Evolutionary conservation across 345 rosid species (phyloP), one percentile per base, ranked within the genome.

Genomic region (Eucalyptus guilfoylei): DNA sequence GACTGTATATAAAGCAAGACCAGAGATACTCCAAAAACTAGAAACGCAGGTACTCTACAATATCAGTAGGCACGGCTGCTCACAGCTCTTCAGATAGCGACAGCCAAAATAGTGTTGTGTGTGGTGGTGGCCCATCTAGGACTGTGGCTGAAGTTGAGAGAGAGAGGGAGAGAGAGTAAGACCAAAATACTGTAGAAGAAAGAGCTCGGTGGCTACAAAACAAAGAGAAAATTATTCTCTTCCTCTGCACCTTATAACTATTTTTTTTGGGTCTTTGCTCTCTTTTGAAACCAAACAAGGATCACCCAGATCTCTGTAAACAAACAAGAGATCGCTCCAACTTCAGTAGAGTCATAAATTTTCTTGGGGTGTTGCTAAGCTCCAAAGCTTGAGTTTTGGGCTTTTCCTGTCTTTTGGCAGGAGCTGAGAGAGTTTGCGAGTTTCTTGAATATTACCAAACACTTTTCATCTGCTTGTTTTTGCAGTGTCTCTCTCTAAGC

Each of bases 381-480:
- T 94, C 88, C 87, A 93, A 93, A 92, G 89, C 89, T 92, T 91
- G 64, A 87, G 87, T 89, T 90, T 92, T 91, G 92, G 90, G 89
- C 90, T 90, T 92, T 93, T 92, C 94, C 94, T 94, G 95, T 96
- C 96, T 93, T 95, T 93, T 96, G 95, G 95, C 95, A 88, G 92
- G 26, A 86, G 93, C 91, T 89, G 94, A 62, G 93, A 90, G 91
- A 91, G 92, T 26, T 88, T 88, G 89, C 92, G 91, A 88, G 83
- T 87, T 87, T 94, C 87, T 91, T 90, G 92, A 93, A 93, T 95
- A 91, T 93, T 88, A 90, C 92, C 94, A 88, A 93, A 88, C 55
- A 88, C 90, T 89, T 88, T 88, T 90, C 89, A 94, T 92, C 94
- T 88, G 92, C 86, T 95, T 95, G 89, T 93, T 94, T 89, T 94